phyloP scores from a whole-genome alignment of 768 basidiomycete species.

The Lactarius evosmus region DNA sequence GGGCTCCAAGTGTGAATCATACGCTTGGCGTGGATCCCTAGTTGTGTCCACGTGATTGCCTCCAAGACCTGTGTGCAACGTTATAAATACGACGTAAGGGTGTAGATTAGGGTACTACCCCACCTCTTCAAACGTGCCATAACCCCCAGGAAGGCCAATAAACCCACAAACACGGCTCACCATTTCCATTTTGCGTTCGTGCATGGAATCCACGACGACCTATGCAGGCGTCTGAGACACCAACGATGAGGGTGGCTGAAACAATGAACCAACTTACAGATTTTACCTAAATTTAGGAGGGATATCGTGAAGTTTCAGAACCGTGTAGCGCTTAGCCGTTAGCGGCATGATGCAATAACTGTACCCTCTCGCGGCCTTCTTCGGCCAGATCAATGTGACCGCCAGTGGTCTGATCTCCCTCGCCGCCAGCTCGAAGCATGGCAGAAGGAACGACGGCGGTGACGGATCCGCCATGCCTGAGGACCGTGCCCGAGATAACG shows the following conservation, averaged over 20 bases:
- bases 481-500: conserved; percentile 59
- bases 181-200: conserved; percentile 90
- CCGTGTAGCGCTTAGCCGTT: not conserved
- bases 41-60: conserved; percentile 91
- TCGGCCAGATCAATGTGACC: conserved; percentile 34
- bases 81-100: not conserved
- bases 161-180: conserved; percentile 78
- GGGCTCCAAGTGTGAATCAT: conserved; percentile 31
- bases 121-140: conserved; percentile 94
- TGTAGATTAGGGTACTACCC: conserved; percentile 16
- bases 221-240: conserved; percentile 30
- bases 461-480: conserved; percentile 65
- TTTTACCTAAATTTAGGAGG: not conserved
- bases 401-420: conserved; percentile 47
- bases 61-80: conserved; percentile 62
- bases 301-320: not conserved
- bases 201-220: conserved; percentile 79
- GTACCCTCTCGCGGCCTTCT: conserved; percentile 37
- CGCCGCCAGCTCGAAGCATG: conserved; percentile 64
- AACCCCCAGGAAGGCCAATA: conserved; percentile 88
- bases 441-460: conserved; percentile 79
- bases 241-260: not conserved
- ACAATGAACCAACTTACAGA: conserved; percentile 3
- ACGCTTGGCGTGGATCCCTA: conserved; percentile 87
- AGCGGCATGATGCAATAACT: not conserved